phyloP scores from a whole-genome alignment of 2,329 filamentous ascomycete species.

The Pseudogymnoascus sp. region DNA sequence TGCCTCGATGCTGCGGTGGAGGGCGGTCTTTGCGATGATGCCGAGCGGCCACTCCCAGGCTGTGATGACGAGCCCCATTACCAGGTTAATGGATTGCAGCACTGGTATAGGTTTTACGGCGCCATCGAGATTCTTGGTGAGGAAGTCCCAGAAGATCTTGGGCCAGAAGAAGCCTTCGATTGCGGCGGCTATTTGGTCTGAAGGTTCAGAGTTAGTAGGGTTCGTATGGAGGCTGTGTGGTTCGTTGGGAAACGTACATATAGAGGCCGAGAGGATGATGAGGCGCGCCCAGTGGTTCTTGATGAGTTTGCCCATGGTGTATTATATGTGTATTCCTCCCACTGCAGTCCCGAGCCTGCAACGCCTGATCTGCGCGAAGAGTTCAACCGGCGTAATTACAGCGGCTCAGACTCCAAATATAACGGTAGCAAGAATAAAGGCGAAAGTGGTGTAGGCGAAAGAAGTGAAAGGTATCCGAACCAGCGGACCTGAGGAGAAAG shows the following conservation, averaged over 20 bases:
- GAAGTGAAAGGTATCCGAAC: constrained; percentile 9
- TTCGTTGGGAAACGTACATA: constrained; percentile 35
- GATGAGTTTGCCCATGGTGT: constrained; percentile 87
- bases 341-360: constrained; percentile 8
- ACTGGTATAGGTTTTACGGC: constrained; percentile 83
- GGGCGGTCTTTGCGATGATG: constrained; percentile 65
- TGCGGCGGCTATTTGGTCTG: constrained; percentile 75
- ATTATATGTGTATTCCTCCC: neutral
- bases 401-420: neutral
- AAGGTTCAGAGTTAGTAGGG: constrained; percentile 33
- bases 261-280: constrained; percentile 78
- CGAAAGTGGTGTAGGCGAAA: neutral
- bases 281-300: constrained; percentile 99
- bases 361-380: neutral
- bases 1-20: constrained; percentile 85
- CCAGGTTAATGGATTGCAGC: constrained; percentile 81
- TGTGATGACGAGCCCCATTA: constrained; percentile 71
- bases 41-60: constrained; percentile 87
- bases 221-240: constrained; percentile 13
- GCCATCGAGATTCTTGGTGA: constrained; percentile 81
- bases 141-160: constrained; percentile 97
- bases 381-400: neutral
- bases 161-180: constrained; percentile 95
- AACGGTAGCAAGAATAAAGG: neutral
- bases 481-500: neutral